Base-by-base conservation (phyloP, 192 early-diverging fungal genomes). In the Coemansia furcata region DNA sequence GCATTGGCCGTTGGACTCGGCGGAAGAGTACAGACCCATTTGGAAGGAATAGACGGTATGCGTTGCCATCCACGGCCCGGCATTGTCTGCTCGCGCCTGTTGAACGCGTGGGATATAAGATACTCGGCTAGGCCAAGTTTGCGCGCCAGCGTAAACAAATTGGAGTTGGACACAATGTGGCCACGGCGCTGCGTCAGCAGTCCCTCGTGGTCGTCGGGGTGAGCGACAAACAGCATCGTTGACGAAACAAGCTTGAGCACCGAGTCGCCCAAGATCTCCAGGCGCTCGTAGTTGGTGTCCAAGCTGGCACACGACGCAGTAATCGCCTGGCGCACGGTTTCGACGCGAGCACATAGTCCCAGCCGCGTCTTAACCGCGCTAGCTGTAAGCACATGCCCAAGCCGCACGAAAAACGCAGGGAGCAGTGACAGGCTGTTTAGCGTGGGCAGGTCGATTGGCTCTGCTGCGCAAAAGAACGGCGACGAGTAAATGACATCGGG, bases 181-280 rank as follows among this genome's bases (percentile, higher is more conserved):
- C 86, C 86, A 58, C 96, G 89, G 8, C 82, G 84, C 21, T 67
- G 74, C n/a, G 91, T 91, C 15, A 98, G 76, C 59, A 89, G 85
- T 0, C 94, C 93, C 75, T 98, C 96, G 67, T 94, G 84, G 21
- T 82, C 85, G 19, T 82, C 74, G 0, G 94, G 94, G 58, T 90
- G 85, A 21, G 84, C 66, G 42, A 91, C 91, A 74, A 91, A 98
- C 36, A 95, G 76, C 65, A 89, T 87, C 29, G 92, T 81, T 0
- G 89, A 89, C 3, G 86, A 77, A 2, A 90, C 76, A 55, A 91
- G 85, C 70, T 98, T 98, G 23, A 98, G 82, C 40, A 94, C 90
- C 26, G 94, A 89, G 67, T 98, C 95, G 8, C 96, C 96, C 15
- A 96, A 80, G 6, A 90, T 89, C 80, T 98, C 95, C 0, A 95